Evolutionary conservation across 768 basidiomycete species (phyloP).

Genomic region (Phallus indusiatus): DNA sequence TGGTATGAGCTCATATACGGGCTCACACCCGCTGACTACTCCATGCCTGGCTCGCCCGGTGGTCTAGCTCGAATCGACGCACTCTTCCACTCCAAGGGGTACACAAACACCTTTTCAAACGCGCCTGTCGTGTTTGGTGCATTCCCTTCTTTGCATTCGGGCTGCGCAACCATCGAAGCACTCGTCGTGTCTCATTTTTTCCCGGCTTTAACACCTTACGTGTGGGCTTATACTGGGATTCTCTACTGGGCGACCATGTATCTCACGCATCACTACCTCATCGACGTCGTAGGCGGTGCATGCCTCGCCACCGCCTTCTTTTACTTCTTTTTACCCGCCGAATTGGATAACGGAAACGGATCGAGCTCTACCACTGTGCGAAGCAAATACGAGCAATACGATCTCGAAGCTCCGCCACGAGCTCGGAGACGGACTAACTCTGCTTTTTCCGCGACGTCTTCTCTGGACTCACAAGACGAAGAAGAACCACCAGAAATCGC

Average conservation of each 20-base stretch:
- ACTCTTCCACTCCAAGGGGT: conserved; percentile 66
- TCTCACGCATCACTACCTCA: conserved; percentile 95
- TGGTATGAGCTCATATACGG: conserved; percentile 99
- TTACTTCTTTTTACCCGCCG: conserved; percentile 80
- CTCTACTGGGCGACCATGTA: conserved; percentile 99
- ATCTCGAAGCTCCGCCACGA: conserved; percentile 49
- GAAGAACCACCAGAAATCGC: conserved; percentile 59
- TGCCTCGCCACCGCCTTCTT: conserved; percentile 84
- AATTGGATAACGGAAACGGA: conserved; percentile 39
- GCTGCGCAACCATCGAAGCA: conserved; percentile 83
- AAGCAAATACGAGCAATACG: conserved; percentile 71
- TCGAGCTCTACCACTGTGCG: conserved; percentile 21
- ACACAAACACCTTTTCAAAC: conserved; percentile 72
- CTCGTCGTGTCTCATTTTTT: conserved; percentile 95
- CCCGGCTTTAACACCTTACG: conserved; percentile 54
- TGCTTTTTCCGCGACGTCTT: conserved; percentile 32
- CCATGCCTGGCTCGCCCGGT: conserved; percentile 86
- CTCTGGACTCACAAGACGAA: conserved; percentile 41
- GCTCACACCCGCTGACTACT: conserved; percentile 88
- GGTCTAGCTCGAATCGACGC: conserved; percentile 89
- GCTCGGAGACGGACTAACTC: conserved; percentile 16
- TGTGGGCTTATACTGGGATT: conserved; percentile 76
- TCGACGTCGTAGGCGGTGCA: conserved; percentile 91
- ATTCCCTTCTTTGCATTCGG: conserved; percentile 91
- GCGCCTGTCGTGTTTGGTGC: conserved; percentile 96